Base-by-base conservation (phyloP, 345 rosid species). In the Jatropha curcas region DNA sequence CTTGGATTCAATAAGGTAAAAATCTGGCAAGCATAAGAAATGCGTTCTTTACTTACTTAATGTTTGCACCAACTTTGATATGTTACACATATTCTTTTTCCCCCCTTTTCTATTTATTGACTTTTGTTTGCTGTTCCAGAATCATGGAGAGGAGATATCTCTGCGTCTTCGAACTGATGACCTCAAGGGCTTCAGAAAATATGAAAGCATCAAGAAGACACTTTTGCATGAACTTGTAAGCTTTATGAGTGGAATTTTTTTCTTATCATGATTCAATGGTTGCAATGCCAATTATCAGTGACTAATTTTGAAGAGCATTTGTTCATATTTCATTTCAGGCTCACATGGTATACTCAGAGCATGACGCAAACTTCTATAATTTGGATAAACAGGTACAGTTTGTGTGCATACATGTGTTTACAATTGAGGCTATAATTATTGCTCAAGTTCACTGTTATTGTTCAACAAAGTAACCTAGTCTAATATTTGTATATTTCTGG, bases 161-260 rank as follows among this genome's bases (percentile, higher is more conserved):
- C 80, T 92, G 84, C 94, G 98, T 74, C 92, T 95, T 76, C 89
- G 97, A 67, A 95, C 99, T 10, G 99, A 95, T 88, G 97, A 92
- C 79, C 94, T 92, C 71, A 90, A 86, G 77, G 99, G 98, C 73
- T 95, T 95, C 78, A 87, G 99, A 84, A 95, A 95, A 87, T 95
- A 92, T 55, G 96, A 87, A 50, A 87, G 93, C 84, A 91, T 92
- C 4, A 92, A 91, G 80, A 88, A 88, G 80, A 92, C 99, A 63
- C 91, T 95, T 55, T 75, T 95, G 72, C 99, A 95, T 78, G 99
- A 95, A 84, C 98, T 92, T 62, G 99, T 92, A 84, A 81, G 88
- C 68, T 56, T 39, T 59, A 61, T 65, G 27, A 46, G 62, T 39
- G 65, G 11, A 50, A 60, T 25, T 39, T 65, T 46, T n/a, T 59